phyloP scores from a whole-genome alignment of 305 asterid species.

The Caryopteris hybrid region DNA sequence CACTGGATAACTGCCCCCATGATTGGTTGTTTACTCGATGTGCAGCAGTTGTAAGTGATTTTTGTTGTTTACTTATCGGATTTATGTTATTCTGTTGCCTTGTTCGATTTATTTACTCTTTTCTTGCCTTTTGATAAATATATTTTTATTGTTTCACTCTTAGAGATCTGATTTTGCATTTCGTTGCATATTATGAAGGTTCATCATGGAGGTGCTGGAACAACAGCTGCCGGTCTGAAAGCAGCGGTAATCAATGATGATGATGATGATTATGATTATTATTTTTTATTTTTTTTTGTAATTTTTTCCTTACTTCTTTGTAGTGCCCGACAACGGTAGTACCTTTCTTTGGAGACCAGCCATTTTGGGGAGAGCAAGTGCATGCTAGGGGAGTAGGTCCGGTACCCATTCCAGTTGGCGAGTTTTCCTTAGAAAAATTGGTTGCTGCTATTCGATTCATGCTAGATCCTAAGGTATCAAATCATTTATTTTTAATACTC shows the following conservation, averaged over 20 bases:
- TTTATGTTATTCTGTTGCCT: neutral
- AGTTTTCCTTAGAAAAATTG: constrained; percentile 72
- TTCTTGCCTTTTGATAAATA: neutral
- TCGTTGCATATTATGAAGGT: constrained; percentile 43
- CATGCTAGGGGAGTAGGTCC: constrained; percentile 94
- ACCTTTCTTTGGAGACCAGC: constrained; percentile 96
- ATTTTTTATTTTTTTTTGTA: too few relatives aligned
- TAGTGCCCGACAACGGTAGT: constrained; percentile 96
- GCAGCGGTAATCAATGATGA: constrained; percentile 91
- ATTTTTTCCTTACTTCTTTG: neutral
- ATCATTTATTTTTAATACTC: neutral
- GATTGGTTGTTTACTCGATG: constrained; percentile 90
- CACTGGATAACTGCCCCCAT: constrained; percentile 86
- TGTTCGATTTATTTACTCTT: too few relatives aligned
- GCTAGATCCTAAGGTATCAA: constrained; percentile 61
- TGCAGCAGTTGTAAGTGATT: constrained; percentile 67
- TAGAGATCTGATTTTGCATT: neutral
- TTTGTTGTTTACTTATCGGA: neutral
- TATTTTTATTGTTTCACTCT: neutral
- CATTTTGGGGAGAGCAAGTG: constrained; percentile 93
- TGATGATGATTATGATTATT: neutral
- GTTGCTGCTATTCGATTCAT: constrained; percentile 75
- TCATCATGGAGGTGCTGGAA: constrained; percentile 99
- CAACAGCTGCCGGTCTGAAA: constrained; percentile 96
- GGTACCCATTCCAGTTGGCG: constrained; percentile 74